Evolutionary conservation across 1,284 basidiomycete species (phyloP).

Genomic region (Leccinum subfulvum): DNA sequence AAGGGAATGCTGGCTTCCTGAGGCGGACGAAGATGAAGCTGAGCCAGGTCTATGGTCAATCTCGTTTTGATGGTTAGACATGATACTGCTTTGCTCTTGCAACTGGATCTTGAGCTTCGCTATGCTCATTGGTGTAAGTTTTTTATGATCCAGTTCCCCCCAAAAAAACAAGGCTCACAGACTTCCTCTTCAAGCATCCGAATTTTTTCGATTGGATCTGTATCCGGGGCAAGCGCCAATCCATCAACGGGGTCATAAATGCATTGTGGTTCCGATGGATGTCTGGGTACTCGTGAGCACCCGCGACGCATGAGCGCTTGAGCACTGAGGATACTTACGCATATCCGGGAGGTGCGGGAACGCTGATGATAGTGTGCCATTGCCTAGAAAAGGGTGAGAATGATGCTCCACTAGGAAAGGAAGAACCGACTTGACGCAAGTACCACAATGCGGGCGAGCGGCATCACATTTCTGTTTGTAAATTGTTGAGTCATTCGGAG

Average conservation of each 20-base stretch:
- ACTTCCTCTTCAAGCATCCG: slow-evolving; percentile 75
- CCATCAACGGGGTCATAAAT: slow-evolving; percentile 83
- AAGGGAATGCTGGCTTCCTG: slow-evolving; percentile 8
- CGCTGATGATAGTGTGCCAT: slow-evolving; percentile 76
- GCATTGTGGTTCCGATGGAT: slow-evolving; percentile 77
- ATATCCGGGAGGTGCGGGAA: slow-evolving; percentile 76
- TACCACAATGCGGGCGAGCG: slow-evolving; percentile 75
- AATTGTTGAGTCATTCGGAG: slow-evolving; percentile 12
- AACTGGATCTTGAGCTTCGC: slow-evolving; percentile 64
- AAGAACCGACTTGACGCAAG: slow-evolving; percentile 69
- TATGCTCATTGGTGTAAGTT: slow-evolving; percentile 31
- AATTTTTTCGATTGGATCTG: slow-evolving; percentile 73
- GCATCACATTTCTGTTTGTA: slow-evolving; percentile 75
- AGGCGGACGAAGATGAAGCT: slow-evolving; percentile 23
- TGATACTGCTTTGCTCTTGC: slow-evolving; percentile 46
- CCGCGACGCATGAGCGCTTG: not conserved
- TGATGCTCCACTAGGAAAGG: not conserved
- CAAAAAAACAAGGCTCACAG: slow-evolving; percentile 41
- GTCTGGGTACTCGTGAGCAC: slow-evolving; percentile 42
- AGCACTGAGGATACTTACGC: slow-evolving; percentile 48
- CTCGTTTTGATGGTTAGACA: slow-evolving; percentile 13
- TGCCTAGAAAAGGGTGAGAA: slow-evolving; percentile 44
- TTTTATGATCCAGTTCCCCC: slow-evolving; percentile 1
- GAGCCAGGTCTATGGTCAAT: slow-evolving; percentile 23
- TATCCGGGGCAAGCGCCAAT: slow-evolving; percentile 66